Evolutionary conservation across 2,329 filamentous ascomycete genomes (phyloP).

Genomic region (Xenoacremonium recifei): DNA sequence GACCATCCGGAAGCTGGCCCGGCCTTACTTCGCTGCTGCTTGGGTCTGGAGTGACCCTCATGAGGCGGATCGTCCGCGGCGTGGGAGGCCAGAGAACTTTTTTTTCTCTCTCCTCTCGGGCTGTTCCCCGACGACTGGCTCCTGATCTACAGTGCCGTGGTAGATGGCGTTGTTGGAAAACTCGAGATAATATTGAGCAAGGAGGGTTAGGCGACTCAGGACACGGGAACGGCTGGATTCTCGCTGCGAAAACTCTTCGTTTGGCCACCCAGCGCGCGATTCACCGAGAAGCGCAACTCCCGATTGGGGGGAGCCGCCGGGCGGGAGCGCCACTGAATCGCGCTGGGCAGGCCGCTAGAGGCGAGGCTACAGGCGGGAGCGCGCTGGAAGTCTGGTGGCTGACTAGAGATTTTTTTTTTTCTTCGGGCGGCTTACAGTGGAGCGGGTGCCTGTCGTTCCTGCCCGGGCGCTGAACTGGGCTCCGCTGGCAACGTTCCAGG

Average conservation of each 20-base stretch:
- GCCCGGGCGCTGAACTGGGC: too few species aligned
- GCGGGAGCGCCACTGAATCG: too few species aligned
- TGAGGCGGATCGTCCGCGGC: not conserved
- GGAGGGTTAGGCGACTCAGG: too few species aligned
- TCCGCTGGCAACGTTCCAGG: slow-evolving; percentile 1
- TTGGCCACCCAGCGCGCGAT: slow-evolving; percentile 6
- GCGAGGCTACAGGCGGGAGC: too few species aligned
- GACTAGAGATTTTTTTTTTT: too few species aligned
- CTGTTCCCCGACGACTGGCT: not conserved
- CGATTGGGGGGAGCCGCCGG: too few species aligned
- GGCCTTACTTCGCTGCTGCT: not conserved
- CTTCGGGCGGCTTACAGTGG: too few species aligned
- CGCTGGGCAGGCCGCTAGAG: too few species aligned
- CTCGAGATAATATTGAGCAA: too few species aligned
- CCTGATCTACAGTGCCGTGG: too few species aligned
- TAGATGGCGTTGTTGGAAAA: not conserved
- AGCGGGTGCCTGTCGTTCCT: too few species aligned
- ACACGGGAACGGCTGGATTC: not conserved
- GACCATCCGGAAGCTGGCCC: not conserved
- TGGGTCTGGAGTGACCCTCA: not conserved
- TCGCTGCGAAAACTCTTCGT: slow-evolving; percentile 8
- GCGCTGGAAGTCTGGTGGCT: too few species aligned
- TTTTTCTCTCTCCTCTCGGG: not conserved
- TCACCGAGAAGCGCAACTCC: slow-evolving; percentile 4
- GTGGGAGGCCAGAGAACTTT: not conserved